Evolutionary conservation across 331 rosid species (phyloP), one percentile per base, ranked within the genome.

Genomic region (Erythrophleum ivorense): DNA sequence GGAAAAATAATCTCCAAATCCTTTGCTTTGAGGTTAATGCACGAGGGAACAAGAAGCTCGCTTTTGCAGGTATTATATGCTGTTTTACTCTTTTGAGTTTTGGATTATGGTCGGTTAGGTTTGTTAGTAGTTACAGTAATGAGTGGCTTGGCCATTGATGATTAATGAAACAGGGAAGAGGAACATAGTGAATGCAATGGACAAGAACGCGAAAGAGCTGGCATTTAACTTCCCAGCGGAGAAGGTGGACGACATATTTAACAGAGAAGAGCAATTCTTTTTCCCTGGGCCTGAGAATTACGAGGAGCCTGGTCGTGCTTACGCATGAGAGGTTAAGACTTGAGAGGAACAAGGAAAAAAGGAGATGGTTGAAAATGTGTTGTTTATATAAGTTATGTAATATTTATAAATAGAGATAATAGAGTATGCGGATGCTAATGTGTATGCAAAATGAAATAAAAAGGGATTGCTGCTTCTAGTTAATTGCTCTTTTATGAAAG

Each of bases 21-120:
- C 0, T 91, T 16, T 88, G 90, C 75, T 93, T 91, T 58, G 92
- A 89, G 77, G 85, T 93, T 46, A 71, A 87, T 15, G 92, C 92
- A 11, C 34, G 36, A 43, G 86, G 77, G 48, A 93, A 91, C 79
- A 68, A 59, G 5, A 91, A 45, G 80, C 70, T 80, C 21, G 67
- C 87, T 72, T 85, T 88, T 36, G 87, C 90, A 5, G 91, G 90
- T 81, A 58, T 58, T 6, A 43, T 43, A 43, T 7, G 6, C 46
- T 43, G 46, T 43, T 5, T n/a, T n/a, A n/a, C n/a, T n/a, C n/a
- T n/a, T n/a, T 31, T 4, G 40, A 59, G 16, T 59, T 60, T 24
- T 29, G 40, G 40, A 33, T 5, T 0, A 62, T 13, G n/a, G 43
- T 13, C 0, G 4, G 18, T 6, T 43, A 5, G 46, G 46, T n/a